These are phyloP conservation scores for Scedosporium apiospermum DNA, from an alignment of 2,329 filamentous ascomycete genomes.

Conservation along the genomic window DNA sequence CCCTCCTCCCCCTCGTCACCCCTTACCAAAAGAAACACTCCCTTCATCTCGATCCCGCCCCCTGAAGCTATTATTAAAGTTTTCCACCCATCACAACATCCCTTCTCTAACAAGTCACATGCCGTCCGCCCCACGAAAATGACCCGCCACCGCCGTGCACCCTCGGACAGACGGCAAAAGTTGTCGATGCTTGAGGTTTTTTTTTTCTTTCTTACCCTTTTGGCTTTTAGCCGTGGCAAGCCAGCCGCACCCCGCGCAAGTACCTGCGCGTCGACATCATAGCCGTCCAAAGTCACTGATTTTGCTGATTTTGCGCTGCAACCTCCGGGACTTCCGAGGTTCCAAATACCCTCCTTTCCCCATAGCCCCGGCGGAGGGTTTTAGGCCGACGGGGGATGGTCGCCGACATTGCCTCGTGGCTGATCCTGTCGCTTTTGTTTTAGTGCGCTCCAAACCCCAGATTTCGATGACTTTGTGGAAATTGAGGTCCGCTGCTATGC, in stretches of 20 bases:
- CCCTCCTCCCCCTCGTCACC: background rate
- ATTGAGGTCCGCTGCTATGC: no score
- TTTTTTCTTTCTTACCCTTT: no score
- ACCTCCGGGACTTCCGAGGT: background rate
- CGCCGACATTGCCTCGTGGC: background rate
- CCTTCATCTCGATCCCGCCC: background rate
- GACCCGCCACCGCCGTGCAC: background rate
- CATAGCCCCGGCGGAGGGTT: background rate
- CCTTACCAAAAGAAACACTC: background rate
- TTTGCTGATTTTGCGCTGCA: background rate
- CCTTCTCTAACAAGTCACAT: conserved; percentile 3
- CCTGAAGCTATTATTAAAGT: background rate
- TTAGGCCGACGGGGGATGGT: background rate
- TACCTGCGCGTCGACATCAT: no score
- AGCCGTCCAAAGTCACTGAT: background rate
- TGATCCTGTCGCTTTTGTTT: background rate
- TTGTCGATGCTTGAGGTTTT: background rate
- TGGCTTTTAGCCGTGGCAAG: no score
- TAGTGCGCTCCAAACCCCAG: background rate
- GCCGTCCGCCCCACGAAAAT: conserved; percentile 5
- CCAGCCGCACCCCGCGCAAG: no score
- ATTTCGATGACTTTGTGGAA: background rate
- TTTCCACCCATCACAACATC: background rate
- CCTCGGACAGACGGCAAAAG: background rate
- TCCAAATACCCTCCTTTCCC: no score